Conservation (phyloP, 139 green algal genomes). For the Coccomyxa sp. region DNA sequence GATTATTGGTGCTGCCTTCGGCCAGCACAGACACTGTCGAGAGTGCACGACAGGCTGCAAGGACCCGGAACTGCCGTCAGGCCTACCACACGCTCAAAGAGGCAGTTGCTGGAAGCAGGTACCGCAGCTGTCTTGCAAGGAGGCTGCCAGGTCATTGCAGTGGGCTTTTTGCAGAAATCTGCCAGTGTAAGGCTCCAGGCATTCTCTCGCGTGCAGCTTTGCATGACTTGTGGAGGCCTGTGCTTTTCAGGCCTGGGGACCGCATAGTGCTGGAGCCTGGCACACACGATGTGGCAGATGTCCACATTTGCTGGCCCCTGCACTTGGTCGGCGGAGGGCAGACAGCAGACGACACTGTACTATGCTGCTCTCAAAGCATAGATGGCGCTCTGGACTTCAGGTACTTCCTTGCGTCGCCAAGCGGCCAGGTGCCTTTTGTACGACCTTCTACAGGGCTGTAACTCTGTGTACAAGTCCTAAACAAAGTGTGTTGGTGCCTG, state of each 20-base stretch:
- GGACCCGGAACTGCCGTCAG: neutral
- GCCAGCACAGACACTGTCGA: neutral
- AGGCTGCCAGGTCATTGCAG: too few species aligned
- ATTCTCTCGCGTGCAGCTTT: neutral
- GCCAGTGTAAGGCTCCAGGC: neutral
- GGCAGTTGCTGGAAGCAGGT: neutral
- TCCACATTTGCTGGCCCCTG: neutral
- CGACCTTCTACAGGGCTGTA: neutral
- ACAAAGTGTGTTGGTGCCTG: neutral
- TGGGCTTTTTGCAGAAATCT: too few species aligned
- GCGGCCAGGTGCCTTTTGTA: neutral
- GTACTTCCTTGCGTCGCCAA: neutral
- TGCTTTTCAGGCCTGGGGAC: neutral
- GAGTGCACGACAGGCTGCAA: neutral
- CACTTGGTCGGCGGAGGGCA: neutral
- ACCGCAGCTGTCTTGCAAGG: too few species aligned
- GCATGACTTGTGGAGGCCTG: neutral
- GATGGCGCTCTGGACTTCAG: neutral
- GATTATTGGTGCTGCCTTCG: neutral
- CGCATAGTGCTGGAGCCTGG: neutral
- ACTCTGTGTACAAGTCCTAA: neutral
- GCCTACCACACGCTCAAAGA: neutral
- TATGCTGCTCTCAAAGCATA: neutral
- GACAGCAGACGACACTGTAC: neutral
- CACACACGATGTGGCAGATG: neutral